phyloP scores from a whole-genome alignment of 1,284 basidiomycete species.

The Apiotrichum mycotoxinovorans region DNA sequence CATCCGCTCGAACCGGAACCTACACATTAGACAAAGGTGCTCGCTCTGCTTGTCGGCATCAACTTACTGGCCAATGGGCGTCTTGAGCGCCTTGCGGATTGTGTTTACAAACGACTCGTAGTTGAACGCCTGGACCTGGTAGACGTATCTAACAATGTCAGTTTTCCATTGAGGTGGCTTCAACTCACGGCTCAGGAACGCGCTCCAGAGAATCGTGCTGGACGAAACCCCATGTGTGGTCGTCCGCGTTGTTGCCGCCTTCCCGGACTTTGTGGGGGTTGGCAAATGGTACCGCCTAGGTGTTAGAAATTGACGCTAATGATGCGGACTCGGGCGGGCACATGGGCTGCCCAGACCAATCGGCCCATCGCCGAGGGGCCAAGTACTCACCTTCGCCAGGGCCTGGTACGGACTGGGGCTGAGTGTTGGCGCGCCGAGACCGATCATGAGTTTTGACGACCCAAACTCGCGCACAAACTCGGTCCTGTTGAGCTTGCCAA shows the following conservation, averaged over 20 bases:
- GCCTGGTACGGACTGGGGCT: conserved; percentile 22
- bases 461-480: conserved; percentile 20
- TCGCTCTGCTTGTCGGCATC: not conserved
- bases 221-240: not conserved
- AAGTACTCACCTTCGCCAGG: not conserved
- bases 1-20: conserved; percentile 9
- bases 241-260: not conserved
- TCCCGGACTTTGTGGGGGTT: conserved; percentile 1
- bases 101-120: conserved; percentile 22
- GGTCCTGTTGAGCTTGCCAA: conserved; percentile 8
- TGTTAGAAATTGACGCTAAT: not conserved
- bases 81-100: conserved; percentile 21
- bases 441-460: conserved; percentile 15
- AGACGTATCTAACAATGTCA: conserved; percentile 14
- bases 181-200: conserved; percentile 6
- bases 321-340: no score
- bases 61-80: conserved; percentile 18
- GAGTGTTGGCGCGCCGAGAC: conserved; percentile 20
- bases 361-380: no score
- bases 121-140: conserved; percentile 21
- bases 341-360: no score
- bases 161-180: not conserved
- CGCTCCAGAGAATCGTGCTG: conserved; percentile 6
- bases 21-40: not conserved
- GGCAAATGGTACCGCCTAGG: conserved; percentile 4